Conservation (phyloP, 306 rosid genomes). For the Erythrophleum fordii region DNA sequence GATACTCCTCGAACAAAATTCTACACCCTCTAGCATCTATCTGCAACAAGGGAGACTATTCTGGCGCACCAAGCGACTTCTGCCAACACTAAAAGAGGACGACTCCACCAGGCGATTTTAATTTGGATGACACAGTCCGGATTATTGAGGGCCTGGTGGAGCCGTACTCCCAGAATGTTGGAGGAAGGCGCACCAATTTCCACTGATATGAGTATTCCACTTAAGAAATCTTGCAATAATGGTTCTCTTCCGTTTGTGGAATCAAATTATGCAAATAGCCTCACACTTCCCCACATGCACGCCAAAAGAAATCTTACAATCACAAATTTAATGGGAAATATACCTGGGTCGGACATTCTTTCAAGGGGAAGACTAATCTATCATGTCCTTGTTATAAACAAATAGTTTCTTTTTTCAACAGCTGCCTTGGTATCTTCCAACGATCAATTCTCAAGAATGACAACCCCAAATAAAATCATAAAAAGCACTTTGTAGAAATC, state of each 20-base stretch:
- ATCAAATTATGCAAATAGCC: background rate
- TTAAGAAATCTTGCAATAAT: background rate
- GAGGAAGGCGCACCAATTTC: no score
- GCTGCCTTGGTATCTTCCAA: background rate
- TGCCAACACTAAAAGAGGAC: no score
- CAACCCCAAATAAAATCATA: background rate
- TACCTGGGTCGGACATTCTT: background rate
- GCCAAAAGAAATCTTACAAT: conserved; percentile 2
- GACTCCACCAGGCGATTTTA: no score
- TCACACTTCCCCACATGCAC: background rate
- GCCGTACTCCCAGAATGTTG: no score
- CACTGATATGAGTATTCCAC: background rate
- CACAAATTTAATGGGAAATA: background rate
- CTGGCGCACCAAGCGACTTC: no score
- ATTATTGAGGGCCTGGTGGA: no score
- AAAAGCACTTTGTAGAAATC: no score
- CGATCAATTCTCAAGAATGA: background rate
- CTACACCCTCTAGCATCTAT: no score
- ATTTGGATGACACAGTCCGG: no score
- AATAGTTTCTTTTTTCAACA: background rate
- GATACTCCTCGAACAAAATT: no score
- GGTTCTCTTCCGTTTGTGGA: background rate
- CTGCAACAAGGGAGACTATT: no score
- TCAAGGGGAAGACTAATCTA: background rate
- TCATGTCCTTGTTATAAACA: no score